Evolutionary conservation across 1,284 basidiomycete genomes (phyloP).

Genomic region (Ustilago cynodontis): DNA sequence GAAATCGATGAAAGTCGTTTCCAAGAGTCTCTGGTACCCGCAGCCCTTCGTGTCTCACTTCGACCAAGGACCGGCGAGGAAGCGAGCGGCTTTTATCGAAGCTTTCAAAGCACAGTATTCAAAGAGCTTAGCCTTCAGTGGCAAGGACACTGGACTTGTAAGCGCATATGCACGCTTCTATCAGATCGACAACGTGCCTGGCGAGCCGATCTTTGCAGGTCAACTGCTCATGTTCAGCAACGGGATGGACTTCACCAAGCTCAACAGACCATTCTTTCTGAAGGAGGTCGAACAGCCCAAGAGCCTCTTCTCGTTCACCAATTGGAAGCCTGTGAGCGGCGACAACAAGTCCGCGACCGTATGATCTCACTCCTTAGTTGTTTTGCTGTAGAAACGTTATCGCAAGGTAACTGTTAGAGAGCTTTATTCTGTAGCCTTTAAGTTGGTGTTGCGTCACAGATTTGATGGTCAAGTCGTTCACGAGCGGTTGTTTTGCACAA

Average conservation of each 20-base stretch:
- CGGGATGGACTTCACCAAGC: neutral
- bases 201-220: slow-evolving; percentile 10
- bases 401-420: too few species aligned
- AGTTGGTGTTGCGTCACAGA: too few species aligned
- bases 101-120: slow-evolving; percentile 7
- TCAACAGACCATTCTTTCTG: slow-evolving; percentile 11
- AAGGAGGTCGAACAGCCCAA: neutral
- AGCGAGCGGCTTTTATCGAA: neutral
- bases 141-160: neutral
- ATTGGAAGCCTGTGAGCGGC: too few species aligned
- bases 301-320: too few species aligned
- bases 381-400: too few species aligned
- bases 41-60: neutral
- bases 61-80: neutral
- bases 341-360: too few species aligned
- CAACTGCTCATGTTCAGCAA: slow-evolving; percentile 13
- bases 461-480: too few species aligned
- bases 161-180: slow-evolving; percentile 10
- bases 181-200: slow-evolving; percentile 2
- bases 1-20: neutral
- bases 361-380: too few species aligned
- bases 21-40: slow-evolving; percentile 10
- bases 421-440: too few species aligned
- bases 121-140: neutral
- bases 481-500: too few species aligned